Percentiles rank a stretch among this genome's conserved stretches.
These are phyloP conservation scores for Pezicula radicicola DNA, from an alignment of 2,329 filamentous ascomycete species.

Conservation along the genomic window DNA sequence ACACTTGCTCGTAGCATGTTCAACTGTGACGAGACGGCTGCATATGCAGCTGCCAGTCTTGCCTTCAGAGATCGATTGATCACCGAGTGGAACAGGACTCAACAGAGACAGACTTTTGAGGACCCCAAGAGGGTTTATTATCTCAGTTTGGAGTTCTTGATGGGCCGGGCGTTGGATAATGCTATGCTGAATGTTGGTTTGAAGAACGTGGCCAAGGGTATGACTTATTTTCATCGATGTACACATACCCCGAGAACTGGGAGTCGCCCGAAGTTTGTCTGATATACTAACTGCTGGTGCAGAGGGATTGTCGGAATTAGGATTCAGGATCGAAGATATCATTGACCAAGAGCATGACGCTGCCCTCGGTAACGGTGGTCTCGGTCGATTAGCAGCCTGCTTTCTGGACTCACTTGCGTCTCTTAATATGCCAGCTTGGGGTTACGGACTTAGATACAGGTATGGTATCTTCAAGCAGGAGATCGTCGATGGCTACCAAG, in stretches of 20 bases:
- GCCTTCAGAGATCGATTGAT: conserved; percentile 92
- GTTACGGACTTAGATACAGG: conserved; percentile 90
- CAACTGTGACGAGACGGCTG: conserved; percentile 94
- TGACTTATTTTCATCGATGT: conserved; percentile 19
- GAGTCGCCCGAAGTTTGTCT: background rate
- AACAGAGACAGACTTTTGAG: conserved; percentile 88
- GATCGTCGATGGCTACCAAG: conserved; percentile 96
- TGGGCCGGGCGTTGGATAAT: conserved; percentile 96
- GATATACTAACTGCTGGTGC: conserved; percentile 8
- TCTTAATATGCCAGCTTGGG: conserved; percentile 95
- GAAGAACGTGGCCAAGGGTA: conserved; percentile 81
- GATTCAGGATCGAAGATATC: conserved; percentile 95
- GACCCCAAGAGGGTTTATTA: conserved; percentile 97
- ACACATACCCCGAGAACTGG: too few species aligned
- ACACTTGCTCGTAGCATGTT: conserved; percentile 93
- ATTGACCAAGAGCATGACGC: conserved; percentile 95
- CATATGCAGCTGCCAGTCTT: conserved; percentile 86
- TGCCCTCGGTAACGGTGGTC: conserved; percentile 90
- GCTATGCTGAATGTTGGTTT: conserved; percentile 94
- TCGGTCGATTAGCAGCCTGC: conserved; percentile 91
- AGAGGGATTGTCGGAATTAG: conserved; percentile 85
- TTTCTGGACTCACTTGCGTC: conserved; percentile 96
- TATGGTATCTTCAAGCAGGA: conserved; percentile 99
- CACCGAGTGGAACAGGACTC: conserved; percentile 96
- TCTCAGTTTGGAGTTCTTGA: conserved; percentile 93